These are phyloP conservation scores for Spinellus fusiger DNA, from an alignment of 192 early-diverging fungal genomes.

Conservation along the genomic window DNA sequence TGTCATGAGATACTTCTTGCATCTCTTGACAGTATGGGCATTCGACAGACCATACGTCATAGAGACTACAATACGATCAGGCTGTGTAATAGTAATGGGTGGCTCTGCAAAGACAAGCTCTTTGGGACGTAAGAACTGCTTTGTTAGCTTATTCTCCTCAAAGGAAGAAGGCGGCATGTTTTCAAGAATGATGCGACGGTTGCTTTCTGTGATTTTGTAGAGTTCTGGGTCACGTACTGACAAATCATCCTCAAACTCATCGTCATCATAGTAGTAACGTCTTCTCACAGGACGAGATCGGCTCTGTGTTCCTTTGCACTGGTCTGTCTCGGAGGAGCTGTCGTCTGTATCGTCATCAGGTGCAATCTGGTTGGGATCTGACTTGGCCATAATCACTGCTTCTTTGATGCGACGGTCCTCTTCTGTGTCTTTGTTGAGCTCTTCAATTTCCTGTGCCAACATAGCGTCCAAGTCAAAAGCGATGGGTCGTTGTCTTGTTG, in stretches of 20 bases:
- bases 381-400: constrained; percentile 25
- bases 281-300: not conserved
- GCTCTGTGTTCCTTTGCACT: not conserved
- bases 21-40: not conserved
- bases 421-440: constrained; percentile 26
- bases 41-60: constrained; percentile 14
- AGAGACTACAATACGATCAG: constrained; percentile 13
- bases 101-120: constrained; percentile 11
- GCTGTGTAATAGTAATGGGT: not conserved
- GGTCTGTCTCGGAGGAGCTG: not conserved
- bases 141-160: not conserved
- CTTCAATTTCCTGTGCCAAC: constrained; percentile 20
- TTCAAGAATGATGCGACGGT: constrained; percentile 25
- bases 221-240: constrained; percentile 25
- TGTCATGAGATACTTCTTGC: constrained; percentile 39
- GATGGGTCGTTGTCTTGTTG: no score
- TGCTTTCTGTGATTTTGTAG: constrained; percentile 28
- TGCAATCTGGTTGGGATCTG: constrained; percentile 24
- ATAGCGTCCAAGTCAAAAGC: constrained; percentile 12
- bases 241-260: constrained; percentile 21
- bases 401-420: constrained; percentile 21
- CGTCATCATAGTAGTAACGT: constrained; percentile 10
- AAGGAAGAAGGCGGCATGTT: not conserved
- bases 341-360: constrained; percentile 18
- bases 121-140: constrained; percentile 1